phyloP scores from a whole-genome alignment of 139 green algal genomes.

The Bryopsis sp. region DNA sequence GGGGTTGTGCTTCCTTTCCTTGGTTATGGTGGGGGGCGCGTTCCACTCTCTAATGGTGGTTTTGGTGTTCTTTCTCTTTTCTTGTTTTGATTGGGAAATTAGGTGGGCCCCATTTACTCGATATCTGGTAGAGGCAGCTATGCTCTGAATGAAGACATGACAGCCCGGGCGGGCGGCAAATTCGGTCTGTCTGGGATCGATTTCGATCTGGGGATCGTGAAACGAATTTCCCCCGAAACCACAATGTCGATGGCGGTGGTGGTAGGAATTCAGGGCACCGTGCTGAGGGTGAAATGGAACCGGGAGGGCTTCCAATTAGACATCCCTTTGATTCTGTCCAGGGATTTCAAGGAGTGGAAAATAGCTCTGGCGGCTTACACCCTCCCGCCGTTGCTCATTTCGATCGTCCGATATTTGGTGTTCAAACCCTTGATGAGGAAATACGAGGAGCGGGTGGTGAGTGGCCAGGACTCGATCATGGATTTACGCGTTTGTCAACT shows the following conservation, averaged over 20 bases:
- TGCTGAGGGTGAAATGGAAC: constrained; percentile 21
- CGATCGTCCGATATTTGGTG: not conserved
- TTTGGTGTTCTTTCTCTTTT: no score
- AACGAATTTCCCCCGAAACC: constrained; percentile 12
- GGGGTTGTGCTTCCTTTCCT: no score
- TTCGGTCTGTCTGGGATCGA: constrained; percentile 36
- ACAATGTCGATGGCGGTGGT: constrained; percentile 11
- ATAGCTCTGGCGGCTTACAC: constrained; percentile 25
- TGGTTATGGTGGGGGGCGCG: no score
- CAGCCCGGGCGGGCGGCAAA: constrained; percentile 21
- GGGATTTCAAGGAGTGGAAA: constrained; percentile 20
- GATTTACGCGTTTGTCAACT: no score
- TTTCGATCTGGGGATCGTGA: constrained; percentile 31
- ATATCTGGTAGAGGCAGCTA: not conserved
- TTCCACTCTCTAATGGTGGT: no score
- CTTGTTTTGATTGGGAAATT: no score
- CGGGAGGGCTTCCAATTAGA: constrained; percentile 23
- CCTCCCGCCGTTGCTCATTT: constrained; percentile 30
- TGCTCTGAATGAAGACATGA: not conserved
- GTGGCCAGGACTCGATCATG: no score
- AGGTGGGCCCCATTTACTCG: not conserved
- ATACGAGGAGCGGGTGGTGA: not conserved
- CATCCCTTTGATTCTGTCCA: constrained; percentile 32
- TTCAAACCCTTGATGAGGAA: not conserved
- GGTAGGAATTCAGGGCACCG: constrained; percentile 12